Conservation (phyloP, 805 yeast genomes). For the Metschnikowia cubensis region DNA sequence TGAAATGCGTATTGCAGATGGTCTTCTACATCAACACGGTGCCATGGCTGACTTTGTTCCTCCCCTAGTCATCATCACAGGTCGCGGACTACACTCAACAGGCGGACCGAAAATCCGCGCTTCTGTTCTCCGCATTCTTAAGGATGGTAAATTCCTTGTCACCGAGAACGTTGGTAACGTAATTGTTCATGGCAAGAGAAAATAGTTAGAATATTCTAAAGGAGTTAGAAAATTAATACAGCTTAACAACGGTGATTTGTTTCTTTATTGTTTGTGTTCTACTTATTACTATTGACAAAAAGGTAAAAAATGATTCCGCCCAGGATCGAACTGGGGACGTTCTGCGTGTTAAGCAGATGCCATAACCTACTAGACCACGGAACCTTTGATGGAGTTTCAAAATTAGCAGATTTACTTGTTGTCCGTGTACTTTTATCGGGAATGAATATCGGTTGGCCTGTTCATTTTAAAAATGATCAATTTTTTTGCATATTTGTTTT, state of each 20-base stretch:
- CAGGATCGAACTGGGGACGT: slow-evolving; percentile 27
- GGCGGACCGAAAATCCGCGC: slow-evolving; percentile 49
- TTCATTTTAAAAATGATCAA: too few relatives aligned
- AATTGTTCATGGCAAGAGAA: slow-evolving; percentile 39
- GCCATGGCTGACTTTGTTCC: slow-evolving; percentile 37
- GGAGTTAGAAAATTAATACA: too few relatives aligned
- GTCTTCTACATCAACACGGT: slow-evolving; percentile 32
- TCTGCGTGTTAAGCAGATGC: slow-evolving; percentile 26
- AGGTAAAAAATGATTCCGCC: slow-evolving; percentile 19
- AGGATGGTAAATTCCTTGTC: slow-evolving; percentile 35
- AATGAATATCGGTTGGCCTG: too few relatives aligned
- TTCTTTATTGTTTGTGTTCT: too few relatives aligned
- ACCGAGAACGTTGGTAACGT: slow-evolving; percentile 46
- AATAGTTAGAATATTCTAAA: not conserved
- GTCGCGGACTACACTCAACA: slow-evolving; percentile 66
- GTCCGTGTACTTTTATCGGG: too few relatives aligned
- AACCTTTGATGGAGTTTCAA: slow-evolving; percentile 8
- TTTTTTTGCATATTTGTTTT: too few relatives aligned
- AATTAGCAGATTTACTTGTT: too few relatives aligned
- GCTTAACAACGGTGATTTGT: too few relatives aligned
- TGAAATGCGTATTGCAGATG: slow-evolving; percentile 35
- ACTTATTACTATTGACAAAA: too few relatives aligned
- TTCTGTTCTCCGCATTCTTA: slow-evolving; percentile 40
- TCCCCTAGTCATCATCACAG: slow-evolving; percentile 53
- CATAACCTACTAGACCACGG: slow-evolving; percentile 25